Evolutionary conservation across 1,139 yeast species (phyloP).

Genomic region (Pichia sp.): DNA sequence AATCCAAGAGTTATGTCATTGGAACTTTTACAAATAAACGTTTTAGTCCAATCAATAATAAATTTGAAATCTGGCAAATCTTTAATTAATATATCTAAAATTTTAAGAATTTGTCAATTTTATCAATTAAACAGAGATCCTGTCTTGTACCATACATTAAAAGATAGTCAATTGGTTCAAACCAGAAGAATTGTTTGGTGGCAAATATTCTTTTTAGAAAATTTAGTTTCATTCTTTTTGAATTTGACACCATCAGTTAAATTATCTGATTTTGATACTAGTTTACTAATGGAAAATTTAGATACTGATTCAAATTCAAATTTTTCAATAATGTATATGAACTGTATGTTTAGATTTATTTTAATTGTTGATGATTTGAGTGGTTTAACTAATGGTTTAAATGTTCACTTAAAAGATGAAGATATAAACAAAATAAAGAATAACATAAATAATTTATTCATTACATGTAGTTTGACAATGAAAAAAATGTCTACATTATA

Average conservation of each 20-base stretch:
- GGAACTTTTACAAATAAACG: constrained; percentile 21
- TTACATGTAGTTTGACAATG: constrained; percentile 42
- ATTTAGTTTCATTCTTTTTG: constrained; percentile 51
- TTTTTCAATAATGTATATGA: constrained; percentile 32
- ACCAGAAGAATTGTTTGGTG: constrained; percentile 57
- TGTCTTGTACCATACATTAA: constrained; percentile 41
- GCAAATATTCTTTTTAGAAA: constrained; percentile 58
- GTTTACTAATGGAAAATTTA: constrained; percentile 36
- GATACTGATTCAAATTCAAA: constrained; percentile 37
- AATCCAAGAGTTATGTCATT: constrained; percentile 24
- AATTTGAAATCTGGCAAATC: constrained; percentile 24
- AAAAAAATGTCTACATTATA: constrained; percentile 24
- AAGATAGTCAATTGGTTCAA: constrained; percentile 44
- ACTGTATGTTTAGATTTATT: constrained; percentile 46
- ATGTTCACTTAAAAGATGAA: constrained; percentile 29
- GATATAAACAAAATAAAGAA: constrained; percentile 42
- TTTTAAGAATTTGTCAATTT: constrained; percentile 24
- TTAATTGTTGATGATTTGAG: constrained; percentile 49
- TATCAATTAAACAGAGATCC: constrained; percentile 53
- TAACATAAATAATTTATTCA: constrained; percentile 45
- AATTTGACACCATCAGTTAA: constrained; percentile 53
- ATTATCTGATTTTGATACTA: constrained; percentile 51
- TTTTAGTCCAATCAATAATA: constrained; percentile 21
- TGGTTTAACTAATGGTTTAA: constrained; percentile 29
- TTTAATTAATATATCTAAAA: constrained; percentile 20